Evolutionary conservation across 106 monocot species (phyloP).

Genomic region (Apostasia shenzhenica): DNA sequence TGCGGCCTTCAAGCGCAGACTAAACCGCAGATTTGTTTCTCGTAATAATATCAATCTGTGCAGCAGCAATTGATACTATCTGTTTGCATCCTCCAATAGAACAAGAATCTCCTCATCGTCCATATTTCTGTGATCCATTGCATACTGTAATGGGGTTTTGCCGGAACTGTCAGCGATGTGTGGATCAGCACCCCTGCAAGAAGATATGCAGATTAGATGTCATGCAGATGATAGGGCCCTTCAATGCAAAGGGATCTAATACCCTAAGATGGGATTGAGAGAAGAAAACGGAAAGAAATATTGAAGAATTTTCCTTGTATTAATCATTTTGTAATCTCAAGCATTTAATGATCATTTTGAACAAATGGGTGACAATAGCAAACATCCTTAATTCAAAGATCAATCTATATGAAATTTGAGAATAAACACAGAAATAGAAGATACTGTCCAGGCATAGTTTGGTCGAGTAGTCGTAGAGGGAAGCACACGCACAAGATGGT

Average conservation of each 20-base stretch:
- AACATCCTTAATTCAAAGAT: too few relatives aligned
- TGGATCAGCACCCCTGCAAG: slow-evolving; percentile 63
- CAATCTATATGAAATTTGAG: too few relatives aligned
- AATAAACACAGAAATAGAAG: too few relatives aligned
- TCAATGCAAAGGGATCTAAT: neutral
- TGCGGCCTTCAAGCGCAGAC: too few relatives aligned
- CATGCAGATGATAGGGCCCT: neutral
- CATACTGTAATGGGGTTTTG: slow-evolving; percentile 20
- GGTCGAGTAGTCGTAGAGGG: too few relatives aligned
- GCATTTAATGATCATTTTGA: too few relatives aligned
- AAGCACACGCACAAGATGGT: too few relatives aligned
- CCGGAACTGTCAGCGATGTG: slow-evolving; percentile 26
- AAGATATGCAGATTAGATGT: neutral
- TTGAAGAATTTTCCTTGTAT: neutral
- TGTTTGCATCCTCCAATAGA: slow-evolving; percentile 46
- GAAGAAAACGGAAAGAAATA: neutral
- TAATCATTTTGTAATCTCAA: too few relatives aligned
- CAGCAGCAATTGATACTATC: slow-evolving; percentile 9
- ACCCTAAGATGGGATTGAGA: neutral
- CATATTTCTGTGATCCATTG: slow-evolving; percentile 13
- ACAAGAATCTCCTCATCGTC: slow-evolving; percentile 52
- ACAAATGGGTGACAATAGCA: too few relatives aligned
- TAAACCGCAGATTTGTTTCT: too few relatives aligned
- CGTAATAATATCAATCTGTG: neutral
- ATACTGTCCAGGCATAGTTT: too few relatives aligned